phyloP scores from a whole-genome alignment of 2,329 filamentous ascomycete genomes.

The Byssoonygena ceratinophila region DNA sequence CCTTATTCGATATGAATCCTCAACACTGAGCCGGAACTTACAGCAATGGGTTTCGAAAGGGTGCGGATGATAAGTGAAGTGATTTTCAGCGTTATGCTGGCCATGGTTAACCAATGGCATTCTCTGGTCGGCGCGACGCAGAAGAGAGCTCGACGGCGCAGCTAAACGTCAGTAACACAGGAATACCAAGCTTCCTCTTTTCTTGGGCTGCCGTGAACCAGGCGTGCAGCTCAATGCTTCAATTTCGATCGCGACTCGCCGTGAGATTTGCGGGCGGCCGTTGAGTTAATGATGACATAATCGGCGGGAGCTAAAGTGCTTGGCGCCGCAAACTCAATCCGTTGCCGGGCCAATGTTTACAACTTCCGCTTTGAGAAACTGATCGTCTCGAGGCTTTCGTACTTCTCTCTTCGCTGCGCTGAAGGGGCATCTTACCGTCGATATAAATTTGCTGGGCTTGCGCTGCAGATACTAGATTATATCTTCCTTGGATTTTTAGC shows the following conservation, averaged over 20 bases:
- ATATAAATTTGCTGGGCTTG: not conserved
- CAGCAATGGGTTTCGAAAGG: slow-evolving; percentile 57
- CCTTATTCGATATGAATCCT: not conserved
- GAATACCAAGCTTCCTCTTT: not conserved
- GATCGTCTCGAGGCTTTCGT: slow-evolving; percentile 1
- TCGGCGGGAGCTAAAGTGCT: slow-evolving; percentile 8
- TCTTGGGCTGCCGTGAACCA: not conserved
- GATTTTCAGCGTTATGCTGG: slow-evolving; percentile 53
- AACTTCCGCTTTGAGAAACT: slow-evolving; percentile 15
- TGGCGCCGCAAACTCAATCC: slow-evolving; percentile 5
- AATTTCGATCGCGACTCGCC: no score
- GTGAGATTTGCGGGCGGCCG: not conserved
- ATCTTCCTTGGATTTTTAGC: not conserved
- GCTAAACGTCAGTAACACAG: not conserved
- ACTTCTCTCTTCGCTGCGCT: not conserved
- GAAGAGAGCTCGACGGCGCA: not conserved
- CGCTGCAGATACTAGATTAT: not conserved
- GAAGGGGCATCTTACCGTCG: not conserved
- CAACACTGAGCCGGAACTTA: slow-evolving; percentile 29
- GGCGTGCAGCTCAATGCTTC: not conserved
- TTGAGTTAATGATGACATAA: slow-evolving; percentile 10
- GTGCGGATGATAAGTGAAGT: slow-evolving; percentile 55
- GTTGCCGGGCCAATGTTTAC: slow-evolving; percentile 18
- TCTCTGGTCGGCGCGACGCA: not conserved
- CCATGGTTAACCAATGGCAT: slow-evolving; percentile 38